phyloP scores from a whole-genome alignment of 2,329 filamentous ascomycete species.

The Aureobasidium sp. region DNA sequence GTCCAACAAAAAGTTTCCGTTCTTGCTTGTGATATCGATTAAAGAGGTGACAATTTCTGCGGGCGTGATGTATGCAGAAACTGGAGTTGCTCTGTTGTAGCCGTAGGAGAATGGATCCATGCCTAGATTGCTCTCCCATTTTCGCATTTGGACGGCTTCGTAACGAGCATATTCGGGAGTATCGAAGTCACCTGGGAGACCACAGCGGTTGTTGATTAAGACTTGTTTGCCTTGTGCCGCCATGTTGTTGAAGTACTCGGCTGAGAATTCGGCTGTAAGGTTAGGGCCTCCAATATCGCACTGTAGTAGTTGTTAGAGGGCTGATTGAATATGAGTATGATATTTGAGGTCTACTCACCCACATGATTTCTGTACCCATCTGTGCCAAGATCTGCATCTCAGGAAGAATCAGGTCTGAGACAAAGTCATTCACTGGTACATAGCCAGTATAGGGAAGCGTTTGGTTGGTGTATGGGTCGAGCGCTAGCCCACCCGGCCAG shows the following conservation, averaged over 20 bases:
- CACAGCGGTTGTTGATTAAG: slow-evolving; percentile 49
- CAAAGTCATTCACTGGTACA: slow-evolving; percentile 33
- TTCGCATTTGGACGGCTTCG: slow-evolving; percentile 41
- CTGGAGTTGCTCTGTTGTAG: slow-evolving; percentile 48
- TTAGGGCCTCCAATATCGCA: slow-evolving; percentile 40
- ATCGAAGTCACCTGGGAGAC: slow-evolving; percentile 49
- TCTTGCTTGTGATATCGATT: slow-evolving; percentile 47
- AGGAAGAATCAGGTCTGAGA: slow-evolving; percentile 34
- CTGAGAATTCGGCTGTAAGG: slow-evolving; percentile 34
- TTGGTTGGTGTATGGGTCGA: slow-evolving; percentile 36
- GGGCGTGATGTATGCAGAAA: slow-evolving; percentile 44
- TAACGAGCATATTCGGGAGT: slow-evolving; percentile 51
- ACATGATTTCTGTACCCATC: slow-evolving; percentile 37
- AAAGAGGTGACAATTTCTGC: slow-evolving; percentile 39
- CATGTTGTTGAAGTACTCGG: slow-evolving; percentile 35
- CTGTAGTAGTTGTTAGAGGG: slow-evolving; percentile 19
- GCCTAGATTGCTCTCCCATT: slow-evolving; percentile 53
- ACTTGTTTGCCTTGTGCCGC: slow-evolving; percentile 39
- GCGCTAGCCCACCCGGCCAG: slow-evolving; percentile 35
- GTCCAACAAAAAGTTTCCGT: slow-evolving; percentile 50
- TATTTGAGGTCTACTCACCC: neutral
- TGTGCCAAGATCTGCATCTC: slow-evolving; percentile 37
- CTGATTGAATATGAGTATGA: neutral
- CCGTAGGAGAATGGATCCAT: slow-evolving; percentile 55
- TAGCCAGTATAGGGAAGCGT: slow-evolving; percentile 38